phyloP scores from a whole-genome alignment of 768 basidiomycete genomes.

The Hirschioporus abietinus region DNA sequence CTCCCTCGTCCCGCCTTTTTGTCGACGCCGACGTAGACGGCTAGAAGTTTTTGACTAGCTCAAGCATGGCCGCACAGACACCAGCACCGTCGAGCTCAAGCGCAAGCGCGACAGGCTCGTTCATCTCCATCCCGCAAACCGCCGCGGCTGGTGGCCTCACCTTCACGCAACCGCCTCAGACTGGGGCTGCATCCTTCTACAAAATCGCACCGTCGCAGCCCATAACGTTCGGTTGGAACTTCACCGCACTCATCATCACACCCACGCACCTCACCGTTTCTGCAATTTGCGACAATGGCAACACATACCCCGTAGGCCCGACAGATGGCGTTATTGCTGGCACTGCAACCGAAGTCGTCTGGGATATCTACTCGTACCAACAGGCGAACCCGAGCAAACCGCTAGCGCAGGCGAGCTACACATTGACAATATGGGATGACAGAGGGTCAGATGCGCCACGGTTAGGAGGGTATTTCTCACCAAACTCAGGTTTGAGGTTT shows the following conservation, averaged over 20 bases:
- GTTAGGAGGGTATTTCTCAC: constrained; percentile 58
- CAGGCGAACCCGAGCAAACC: constrained; percentile 55
- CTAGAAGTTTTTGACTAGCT: background rate
- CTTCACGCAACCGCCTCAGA: constrained; percentile 77
- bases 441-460: constrained; percentile 60
- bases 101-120: constrained; percentile 1
- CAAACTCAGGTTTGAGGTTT: constrained; percentile 69
- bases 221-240: constrained; percentile 91
- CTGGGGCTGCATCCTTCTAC: constrained; percentile 74
- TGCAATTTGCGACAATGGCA: constrained; percentile 80
- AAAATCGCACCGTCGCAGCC: constrained; percentile 72
- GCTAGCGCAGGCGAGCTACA: constrained; percentile 72
- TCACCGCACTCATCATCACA: constrained; percentile 64
- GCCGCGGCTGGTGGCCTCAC: constrained; percentile 60
- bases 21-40: background rate
- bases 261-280: constrained; percentile 76
- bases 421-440: constrained; percentile 77
- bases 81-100: constrained; percentile 1
- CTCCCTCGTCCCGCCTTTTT: background rate
- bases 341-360: constrained; percentile 63
- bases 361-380: constrained; percentile 80
- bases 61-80: background rate
- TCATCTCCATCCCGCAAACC: constrained; percentile 39
- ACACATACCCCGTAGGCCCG: constrained; percentile 85
- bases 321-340: constrained; percentile 68